Conservation (phyloP, 2,329 filamentous ascomycete genomes). For the Phialophora expanda region DNA sequence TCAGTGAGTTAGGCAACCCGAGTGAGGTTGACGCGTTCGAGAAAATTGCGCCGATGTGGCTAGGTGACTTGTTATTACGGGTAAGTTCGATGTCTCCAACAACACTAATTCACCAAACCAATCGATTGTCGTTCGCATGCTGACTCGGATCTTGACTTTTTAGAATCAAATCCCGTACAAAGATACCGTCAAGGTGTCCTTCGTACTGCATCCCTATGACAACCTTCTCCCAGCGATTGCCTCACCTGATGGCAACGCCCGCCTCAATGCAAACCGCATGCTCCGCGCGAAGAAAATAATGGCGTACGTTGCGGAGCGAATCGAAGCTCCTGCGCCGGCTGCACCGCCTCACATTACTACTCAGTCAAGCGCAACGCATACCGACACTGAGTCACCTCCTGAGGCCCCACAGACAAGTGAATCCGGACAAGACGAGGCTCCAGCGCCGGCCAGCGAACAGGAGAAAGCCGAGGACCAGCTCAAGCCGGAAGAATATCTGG, state of each 20-base stretch:
- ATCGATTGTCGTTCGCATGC: background rate
- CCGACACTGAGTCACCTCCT: background rate
- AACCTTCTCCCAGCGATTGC: conserved; percentile 76
- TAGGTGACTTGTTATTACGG: conserved; percentile 81
- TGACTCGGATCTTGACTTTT: background rate
- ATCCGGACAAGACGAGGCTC: background rate
- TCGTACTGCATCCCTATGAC: conserved; percentile 82
- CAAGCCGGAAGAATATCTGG: conserved; percentile 88
- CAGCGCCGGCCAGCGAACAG: background rate
- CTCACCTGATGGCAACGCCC: conserved; percentile 77
- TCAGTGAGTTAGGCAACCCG: conserved; percentile 68
- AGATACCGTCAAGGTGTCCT: conserved; percentile 96
- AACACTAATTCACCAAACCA: background rate
- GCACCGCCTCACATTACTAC: conserved; percentile 18
- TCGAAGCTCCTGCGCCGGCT: conserved; percentile 65
- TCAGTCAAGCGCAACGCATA: background rate
- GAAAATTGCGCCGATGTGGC: conserved; percentile 85
- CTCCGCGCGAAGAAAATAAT: conserved; percentile 93
- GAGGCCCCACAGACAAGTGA: conserved; percentile 7
- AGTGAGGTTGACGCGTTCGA: conserved; percentile 82
- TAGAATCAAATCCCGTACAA: conserved; percentile 81
- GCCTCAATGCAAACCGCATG: conserved; percentile 96
- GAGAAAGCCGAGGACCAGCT: conserved; percentile 46
- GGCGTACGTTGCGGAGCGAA: conserved; percentile 87
- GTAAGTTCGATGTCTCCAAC: conserved; percentile 49